Conservation (phyloP, 805 yeast genomes). For the Schwanniomyces pseudopolymorphus region DNA sequence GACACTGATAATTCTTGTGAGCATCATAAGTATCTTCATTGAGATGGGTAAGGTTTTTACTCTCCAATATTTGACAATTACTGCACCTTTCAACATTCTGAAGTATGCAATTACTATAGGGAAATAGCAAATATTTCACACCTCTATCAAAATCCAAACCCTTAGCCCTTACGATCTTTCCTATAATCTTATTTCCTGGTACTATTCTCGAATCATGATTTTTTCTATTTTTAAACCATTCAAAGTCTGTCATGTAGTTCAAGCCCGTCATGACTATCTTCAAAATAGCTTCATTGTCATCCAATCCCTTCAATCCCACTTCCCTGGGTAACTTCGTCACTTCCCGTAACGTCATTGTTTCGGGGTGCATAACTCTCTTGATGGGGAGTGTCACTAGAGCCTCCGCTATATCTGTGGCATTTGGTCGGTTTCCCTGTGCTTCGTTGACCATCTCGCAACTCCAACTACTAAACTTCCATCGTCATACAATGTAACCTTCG, state of each 20-base stretch:
- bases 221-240: conserved; percentile 7
- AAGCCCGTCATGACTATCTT: conserved; percentile 28
- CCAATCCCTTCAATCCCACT: conserved; percentile 10
- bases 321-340: conserved; percentile 26
- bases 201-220: conserved; percentile 16
- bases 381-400: conserved; percentile 16
- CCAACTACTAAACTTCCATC: background rate
- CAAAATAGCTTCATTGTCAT: conserved; percentile 19
- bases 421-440: background rate
- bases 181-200: conserved; percentile 36
- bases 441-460: background rate
- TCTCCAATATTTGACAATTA: conserved; percentile 15
- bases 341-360: conserved; percentile 17
- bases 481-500: too few relatives aligned
- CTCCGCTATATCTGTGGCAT: background rate
- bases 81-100: conserved; percentile 19
- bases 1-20: conserved; percentile 21
- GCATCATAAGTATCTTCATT: conserved; percentile 7
- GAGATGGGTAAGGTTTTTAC: conserved; percentile 1
- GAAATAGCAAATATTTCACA: conserved; percentile 30
- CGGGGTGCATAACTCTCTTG: conserved; percentile 25
- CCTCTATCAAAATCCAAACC: conserved; percentile 5
- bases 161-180: conserved; percentile 18
- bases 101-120: conserved; percentile 31
- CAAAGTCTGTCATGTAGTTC: conserved; percentile 27